Evolutionary conservation across 1,284 basidiomycete species (phyloP).

Genomic region (Sphagnurus paluster): DNA sequence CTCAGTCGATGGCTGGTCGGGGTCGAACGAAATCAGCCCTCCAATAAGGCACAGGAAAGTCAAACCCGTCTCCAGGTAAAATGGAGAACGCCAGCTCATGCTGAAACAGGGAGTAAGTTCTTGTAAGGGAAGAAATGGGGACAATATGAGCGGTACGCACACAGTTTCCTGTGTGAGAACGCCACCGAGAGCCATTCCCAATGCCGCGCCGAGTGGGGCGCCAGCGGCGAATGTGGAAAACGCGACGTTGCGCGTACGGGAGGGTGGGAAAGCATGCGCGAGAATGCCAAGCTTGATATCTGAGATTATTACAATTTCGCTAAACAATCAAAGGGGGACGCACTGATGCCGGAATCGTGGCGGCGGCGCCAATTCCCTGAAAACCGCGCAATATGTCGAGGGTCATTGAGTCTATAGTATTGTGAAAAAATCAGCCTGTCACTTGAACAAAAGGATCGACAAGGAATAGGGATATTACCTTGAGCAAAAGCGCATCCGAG

Average conservation of each 20-base stretch:
- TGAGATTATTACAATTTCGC: neutral
- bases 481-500: slow-evolving; percentile 55
- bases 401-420: slow-evolving; percentile 50
- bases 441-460: neutral
- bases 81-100: slow-evolving; percentile 60
- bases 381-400: slow-evolving; percentile 68
- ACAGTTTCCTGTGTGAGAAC: slow-evolving; percentile 65
- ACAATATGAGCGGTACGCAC: slow-evolving; percentile 32
- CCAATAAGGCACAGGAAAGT: slow-evolving; percentile 49
- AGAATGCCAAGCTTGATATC: slow-evolving; percentile 70
- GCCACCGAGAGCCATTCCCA: slow-evolving; percentile 69
- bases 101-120: no score
- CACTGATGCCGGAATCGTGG: slow-evolving; percentile 68
- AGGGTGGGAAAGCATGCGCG: slow-evolving; percentile 72
- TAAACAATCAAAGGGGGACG: slow-evolving; percentile 25
- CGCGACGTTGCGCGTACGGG: slow-evolving; percentile 52
- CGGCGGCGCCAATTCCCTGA: slow-evolving; percentile 71
- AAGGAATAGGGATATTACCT: slow-evolving; percentile 39
- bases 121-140: neutral
- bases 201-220: slow-evolving; percentile 46
- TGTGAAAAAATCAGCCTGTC: neutral
- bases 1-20: slow-evolving; percentile 46
- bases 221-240: slow-evolving; percentile 22
- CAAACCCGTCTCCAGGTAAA: slow-evolving; percentile 51
- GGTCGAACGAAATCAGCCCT: slow-evolving; percentile 55